Conservation (phyloP, 148 eudicot genomes). For the Tetragonia tetragonoides region DNA sequence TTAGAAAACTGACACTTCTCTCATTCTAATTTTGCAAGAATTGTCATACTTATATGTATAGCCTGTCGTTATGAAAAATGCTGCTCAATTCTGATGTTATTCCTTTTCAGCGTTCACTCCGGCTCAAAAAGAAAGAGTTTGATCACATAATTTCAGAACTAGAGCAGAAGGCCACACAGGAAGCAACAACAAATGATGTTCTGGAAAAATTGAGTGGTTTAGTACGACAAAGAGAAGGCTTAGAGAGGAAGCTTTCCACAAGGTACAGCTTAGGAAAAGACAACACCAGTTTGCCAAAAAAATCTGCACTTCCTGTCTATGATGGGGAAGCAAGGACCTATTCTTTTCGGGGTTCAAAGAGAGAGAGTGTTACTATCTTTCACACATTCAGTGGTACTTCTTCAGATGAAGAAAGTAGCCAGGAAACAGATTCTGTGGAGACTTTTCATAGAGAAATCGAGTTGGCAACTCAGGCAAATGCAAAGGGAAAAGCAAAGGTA, state of each 20-base stretch:
- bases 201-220: slow-evolving; percentile 55
- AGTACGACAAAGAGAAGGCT: slow-evolving; percentile 58
- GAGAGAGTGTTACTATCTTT: slow-evolving; percentile 50
- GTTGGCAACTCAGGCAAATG: slow-evolving; percentile 27
- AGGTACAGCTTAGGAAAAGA: slow-evolving; percentile 87
- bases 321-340: slow-evolving; percentile 51
- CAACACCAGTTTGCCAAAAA: slow-evolving; percentile 27
- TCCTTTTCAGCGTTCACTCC: slow-evolving; percentile 62
- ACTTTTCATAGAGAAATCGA: slow-evolving; percentile 26
- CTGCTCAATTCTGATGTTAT: not conserved
- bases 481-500: slow-evolving; percentile 40
- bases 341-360: slow-evolving; percentile 51
- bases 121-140: slow-evolving; percentile 69
- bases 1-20: not conserved
- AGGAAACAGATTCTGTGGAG: slow-evolving; percentile 23
- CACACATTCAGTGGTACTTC: slow-evolving; percentile 47
- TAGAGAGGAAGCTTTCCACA: slow-evolving; percentile 79
- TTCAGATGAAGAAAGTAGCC: slow-evolving; percentile 32
- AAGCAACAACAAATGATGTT: slow-evolving; percentile 44
- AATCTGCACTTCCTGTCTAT: slow-evolving; percentile 63
- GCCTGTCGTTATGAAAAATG: not conserved
- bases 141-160: slow-evolving; percentile 70
- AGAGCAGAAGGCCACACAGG: slow-evolving; percentile 55
- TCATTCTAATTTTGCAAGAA: no score
- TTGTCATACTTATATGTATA: no score